Base-by-base conservation (phyloP, 2,329 filamentous ascomycete species). In the Alternaria sp. region DNA sequence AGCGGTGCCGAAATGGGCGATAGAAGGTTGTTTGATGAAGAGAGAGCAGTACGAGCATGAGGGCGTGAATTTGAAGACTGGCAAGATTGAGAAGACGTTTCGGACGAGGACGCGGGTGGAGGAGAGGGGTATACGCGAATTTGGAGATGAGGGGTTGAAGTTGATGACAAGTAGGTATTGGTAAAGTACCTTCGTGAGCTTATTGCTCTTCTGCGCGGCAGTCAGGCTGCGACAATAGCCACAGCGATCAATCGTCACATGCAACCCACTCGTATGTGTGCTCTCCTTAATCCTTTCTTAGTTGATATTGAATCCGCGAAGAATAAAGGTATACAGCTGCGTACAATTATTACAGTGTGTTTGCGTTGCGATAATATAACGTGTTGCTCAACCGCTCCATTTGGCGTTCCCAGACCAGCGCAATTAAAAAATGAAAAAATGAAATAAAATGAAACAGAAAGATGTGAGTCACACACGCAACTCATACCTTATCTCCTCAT, bases 11-110 rank as follows among this genome's bases (percentile, higher is more conserved):
- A 70, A 55, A n/a, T 78, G 76, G 76, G 76, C 74, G 23, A 53
- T 78, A 20, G 75, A 75, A 45, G 76, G 76, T 5, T 72, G 72
- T 37, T n/a, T 77, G 46, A 28, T 77, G 1, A 78, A 78, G 63
- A 66, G 75, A 58, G 74, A 77, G 60, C 70, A 71, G 55, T 71
- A 64, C 47, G 71, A 77, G 47, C 76, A 78, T 56, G 61, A 74
- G 44, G 75, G 75, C 1, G 46, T 74, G 6, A 77, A 78, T 60
- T 5, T 58, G 55, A 76, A 71, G 62, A 76, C 75, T 3, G 74
- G 72, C 0, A 37, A 69, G 43, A 41, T 28, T 26, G 75, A 75
- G 49, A 69, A 61, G 44, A 73, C 74, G 26, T 47, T 66, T 6
- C 65, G 75, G 20, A 73, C 71, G 20, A 70, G 71, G 58, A 64